Evolutionary conservation across 2,329 filamentous ascomycete genomes (phyloP).

Genomic region (Furcasterigmium sp.): DNA sequence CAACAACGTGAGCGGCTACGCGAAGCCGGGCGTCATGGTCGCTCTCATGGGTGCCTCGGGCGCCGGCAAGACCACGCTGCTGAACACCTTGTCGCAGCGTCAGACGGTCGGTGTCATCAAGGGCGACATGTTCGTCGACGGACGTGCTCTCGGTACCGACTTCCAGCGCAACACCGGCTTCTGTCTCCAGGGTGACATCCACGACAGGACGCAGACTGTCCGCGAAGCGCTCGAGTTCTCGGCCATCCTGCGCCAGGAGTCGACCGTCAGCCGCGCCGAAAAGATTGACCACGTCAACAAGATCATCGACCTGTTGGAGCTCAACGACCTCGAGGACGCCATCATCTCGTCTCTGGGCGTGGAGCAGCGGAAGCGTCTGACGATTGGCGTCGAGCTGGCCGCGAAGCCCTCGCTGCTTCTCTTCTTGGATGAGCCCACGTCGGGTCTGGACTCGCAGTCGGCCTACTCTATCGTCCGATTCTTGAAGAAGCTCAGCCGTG

Average conservation of each 20-base stretch:
- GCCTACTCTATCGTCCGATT: conserved; percentile 70
- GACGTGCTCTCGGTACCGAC: conserved; percentile 29
- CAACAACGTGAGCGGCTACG: conserved; percentile 61
- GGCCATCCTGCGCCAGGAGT: conserved; percentile 40
- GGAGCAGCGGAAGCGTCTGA: conserved; percentile 46
- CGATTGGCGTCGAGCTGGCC: conserved; percentile 42
- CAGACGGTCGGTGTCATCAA: conserved; percentile 43
- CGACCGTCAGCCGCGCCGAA: conserved; percentile 34
- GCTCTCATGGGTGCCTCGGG: conserved; percentile 55
- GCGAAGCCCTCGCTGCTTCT: conserved; percentile 40
- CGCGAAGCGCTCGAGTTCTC: conserved; percentile 34
- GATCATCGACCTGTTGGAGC: conserved; percentile 48
- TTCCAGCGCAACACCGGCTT: conserved; percentile 45
- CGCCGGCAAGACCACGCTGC: conserved; percentile 52
- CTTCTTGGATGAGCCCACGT: conserved; percentile 49
- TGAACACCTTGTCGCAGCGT: conserved; percentile 48
- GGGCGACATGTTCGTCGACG: conserved; percentile 45
- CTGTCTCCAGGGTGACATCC: background rate
- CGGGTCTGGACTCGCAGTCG: conserved; percentile 53
- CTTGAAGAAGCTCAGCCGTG: conserved; percentile 57
- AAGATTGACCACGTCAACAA: conserved; percentile 49
- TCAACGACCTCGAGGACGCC: conserved; percentile 50
- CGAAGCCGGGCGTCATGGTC: conserved; percentile 76
- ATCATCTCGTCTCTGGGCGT: conserved; percentile 46
- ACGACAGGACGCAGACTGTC: conserved; percentile 31